Evolutionary conservation across 352 stramenopile genomes (phyloP).

Genomic region (Phytophthora megakarya): DNA sequence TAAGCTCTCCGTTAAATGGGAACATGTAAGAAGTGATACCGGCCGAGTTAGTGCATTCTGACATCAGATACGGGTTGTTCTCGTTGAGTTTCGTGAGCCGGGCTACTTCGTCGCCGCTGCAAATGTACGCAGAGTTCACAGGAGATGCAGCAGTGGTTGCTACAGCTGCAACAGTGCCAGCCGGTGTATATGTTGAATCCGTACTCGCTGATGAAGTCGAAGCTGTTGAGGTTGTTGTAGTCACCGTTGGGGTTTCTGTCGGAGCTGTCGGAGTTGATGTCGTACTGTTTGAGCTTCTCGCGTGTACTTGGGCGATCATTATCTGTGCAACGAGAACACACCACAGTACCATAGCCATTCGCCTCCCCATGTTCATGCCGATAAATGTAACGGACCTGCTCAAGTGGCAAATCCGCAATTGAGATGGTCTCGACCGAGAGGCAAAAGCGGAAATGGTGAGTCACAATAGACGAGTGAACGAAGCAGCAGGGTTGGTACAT

Average conservation of each 20-base stretch:
- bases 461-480: constrained; percentile 28
- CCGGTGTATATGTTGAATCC: constrained; percentile 12
- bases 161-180: constrained; percentile 22
- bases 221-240: constrained; percentile 9
- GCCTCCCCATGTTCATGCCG: constrained; percentile 9
- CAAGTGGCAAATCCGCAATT: not conserved
- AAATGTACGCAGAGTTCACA: constrained; percentile 33
- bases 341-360: constrained; percentile 12
- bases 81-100: constrained; percentile 33
- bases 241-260: constrained; percentile 21
- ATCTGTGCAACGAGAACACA: constrained; percentile 8
- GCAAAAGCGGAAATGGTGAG: constrained; percentile 33
- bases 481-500: constrained; percentile 36
- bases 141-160: not conserved
- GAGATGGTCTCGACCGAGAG: constrained; percentile 4
- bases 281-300: constrained; percentile 22
- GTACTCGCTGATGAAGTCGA: constrained; percentile 12
- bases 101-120: constrained; percentile 36
- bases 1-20: constrained; percentile 37
- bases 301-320: constrained; percentile 4
- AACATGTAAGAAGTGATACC: constrained; percentile 37
- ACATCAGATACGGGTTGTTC: constrained; percentile 38
- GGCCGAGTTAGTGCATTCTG: constrained; percentile 23
- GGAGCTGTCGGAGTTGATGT: constrained; percentile 16
- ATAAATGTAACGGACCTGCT: not conserved